Evolutionary conservation across 2,329 filamentous ascomycete species (phyloP), one percentile per base, ranked within the genome.

Genomic region (Sphaceloma murrayae): DNA sequence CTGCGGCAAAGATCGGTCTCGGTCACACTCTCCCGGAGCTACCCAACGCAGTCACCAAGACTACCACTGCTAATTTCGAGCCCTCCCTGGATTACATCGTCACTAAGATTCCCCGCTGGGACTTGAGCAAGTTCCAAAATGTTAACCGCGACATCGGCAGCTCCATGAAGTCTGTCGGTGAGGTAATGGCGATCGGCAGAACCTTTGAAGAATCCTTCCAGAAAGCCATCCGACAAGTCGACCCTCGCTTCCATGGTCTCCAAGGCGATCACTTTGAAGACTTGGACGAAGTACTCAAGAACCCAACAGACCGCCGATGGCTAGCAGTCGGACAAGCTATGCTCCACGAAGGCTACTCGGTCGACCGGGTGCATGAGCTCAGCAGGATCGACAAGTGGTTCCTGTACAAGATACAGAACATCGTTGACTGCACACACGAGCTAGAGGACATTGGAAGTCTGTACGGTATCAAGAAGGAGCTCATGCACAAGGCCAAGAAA

Each of bases 341-440:
- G 86, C 78, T 94, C 53, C 87, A 96, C 70, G 87, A 95, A 68
- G 82, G 83, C 65, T 98, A 98, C 72, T 78, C 85, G 1, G 87
- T 95, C 34, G 89, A 98, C 52, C 80, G 76, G 63, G 74, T 98
- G 11, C 87, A 96, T 61, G 86, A 95, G 5, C 71, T 98, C 55
- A 94, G 84, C 68, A 95, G 94, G 75, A 98, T 98, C 58, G 91
- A 96, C 71, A 94, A 94, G 68, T 96, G 91, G 91, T 98, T 98
- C 74, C 69, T 98, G 56, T 78, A 95, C 78, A 96, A 98, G 76
- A 78, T 98, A 42, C 81, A 94, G 69, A 96, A 96, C 71, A 85
- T 98, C 57, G 91, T 94, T 43, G 78, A 96, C 65, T 88, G 83
- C 69, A 85, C 83, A 48, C 78, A 78, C 53, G 85, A 94, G 62